Base-by-base conservation (phyloP, 805 yeast species). In the Metschnikowia amazonensis region DNA sequence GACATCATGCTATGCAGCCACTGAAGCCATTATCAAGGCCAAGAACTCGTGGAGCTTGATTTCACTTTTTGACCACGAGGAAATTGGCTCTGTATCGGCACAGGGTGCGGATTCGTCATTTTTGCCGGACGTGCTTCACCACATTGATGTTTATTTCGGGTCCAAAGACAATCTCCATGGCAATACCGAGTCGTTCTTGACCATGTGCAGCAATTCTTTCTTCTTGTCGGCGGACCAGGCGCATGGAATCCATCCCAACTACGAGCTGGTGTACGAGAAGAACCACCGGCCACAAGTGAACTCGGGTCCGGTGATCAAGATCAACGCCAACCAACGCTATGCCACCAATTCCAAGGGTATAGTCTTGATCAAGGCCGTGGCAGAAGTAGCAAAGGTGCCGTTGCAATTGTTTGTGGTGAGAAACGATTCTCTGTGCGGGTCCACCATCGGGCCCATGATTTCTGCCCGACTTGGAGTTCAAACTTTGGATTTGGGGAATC, bases 101-200 rank as follows among this genome's bases (percentile, higher is more conserved):
- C 97, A 92, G 66, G 99, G 99, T 52, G 99, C 99, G 1, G 90
- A 88, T 59, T 89, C 97, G 1, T 86, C 90, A 48, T 88, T 94
- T 62, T 70, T 92, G 44, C 94, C 94, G 18, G 86, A 89, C 55
- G 75, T 88, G 29, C 63, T 90, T 43, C 79, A 77, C 49, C 79
- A 97, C 60, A 65, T 90, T 37, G 76, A 89, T 1, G 58, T 48
- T n/a, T 25, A 43, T 55, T 29, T 54, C 59, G 43, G 55, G 56
- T 18, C 50, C 46, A 21, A n/a, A n/a, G n/a, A n/a, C n/a, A n/a
- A n/a, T n/a, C n/a, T n/a, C n/a, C n/a, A n/a, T n/a, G n/a, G n/a
- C n/a, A n/a, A n/a, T n/a, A n/a, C n/a, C n/a, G n/a, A 39, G 21
- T 16, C 35, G 23, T 39, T 39, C 21, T 29, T 31, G 20, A 20